Percentiles rank a stretch among this genome's conserved stretches.
phyloP scores from a whole-genome alignment of 2,329 filamentous ascomycete species.

The Colletotrichum acutatum region DNA sequence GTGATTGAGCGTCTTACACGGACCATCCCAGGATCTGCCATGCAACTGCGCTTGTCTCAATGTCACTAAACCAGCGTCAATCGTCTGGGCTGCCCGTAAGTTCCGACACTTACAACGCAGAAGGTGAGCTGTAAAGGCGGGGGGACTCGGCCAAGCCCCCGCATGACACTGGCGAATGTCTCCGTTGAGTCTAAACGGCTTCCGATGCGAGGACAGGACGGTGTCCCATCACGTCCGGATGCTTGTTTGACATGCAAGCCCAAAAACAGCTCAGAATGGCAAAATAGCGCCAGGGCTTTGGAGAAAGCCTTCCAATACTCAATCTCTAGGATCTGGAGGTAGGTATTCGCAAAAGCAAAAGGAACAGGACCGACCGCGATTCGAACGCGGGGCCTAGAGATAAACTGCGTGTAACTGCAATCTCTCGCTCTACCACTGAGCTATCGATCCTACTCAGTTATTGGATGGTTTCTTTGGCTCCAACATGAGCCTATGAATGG shows the following conservation, averaged over 20 bases:
- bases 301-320: not conserved
- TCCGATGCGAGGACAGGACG: constrained; percentile 14
- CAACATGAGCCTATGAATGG: rapidly evolving
- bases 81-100: not conserved
- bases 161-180: constrained; percentile 12
- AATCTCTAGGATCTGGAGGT: not conserved
- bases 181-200: not conserved
- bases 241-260: not conserved
- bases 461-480: rapidly evolving
- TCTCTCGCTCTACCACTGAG: constrained; percentile 37
- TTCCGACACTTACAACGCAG: constrained; percentile 1
- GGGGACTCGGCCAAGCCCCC: constrained; percentile 15
- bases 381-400: constrained; percentile 37
- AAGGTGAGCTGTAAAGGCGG: constrained; percentile 12
- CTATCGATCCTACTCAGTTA: constrained; percentile 27
- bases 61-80: not conserved
- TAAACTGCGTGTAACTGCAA: constrained; percentile 25
- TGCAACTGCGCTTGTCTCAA: not conserved
- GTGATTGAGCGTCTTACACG: constrained; percentile 13
- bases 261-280: not conserved
- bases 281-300: not conserved
- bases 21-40: constrained; percentile 12
- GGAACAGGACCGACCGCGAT: constrained; percentile 27
- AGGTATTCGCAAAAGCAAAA: not conserved
- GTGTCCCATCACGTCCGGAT: not conserved